phyloP scores from a whole-genome alignment of 2,329 filamentous ascomycete genomes.

The Biscogniauxia sp. region DNA sequence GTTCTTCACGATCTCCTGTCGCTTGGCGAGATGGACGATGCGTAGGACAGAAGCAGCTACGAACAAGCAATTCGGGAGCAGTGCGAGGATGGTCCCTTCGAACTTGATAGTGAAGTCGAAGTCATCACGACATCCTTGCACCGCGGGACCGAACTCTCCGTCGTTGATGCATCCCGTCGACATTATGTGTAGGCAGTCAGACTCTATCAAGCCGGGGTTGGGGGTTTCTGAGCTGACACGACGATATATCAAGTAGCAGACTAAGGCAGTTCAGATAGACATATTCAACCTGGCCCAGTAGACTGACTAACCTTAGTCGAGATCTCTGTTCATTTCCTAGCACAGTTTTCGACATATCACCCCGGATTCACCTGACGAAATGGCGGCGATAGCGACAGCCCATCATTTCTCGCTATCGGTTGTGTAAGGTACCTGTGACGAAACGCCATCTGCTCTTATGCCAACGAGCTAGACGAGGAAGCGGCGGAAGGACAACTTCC shows the following conservation, averaged over 20 bases:
- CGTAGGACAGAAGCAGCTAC: conserved; percentile 35
- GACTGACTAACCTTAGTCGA: neutral
- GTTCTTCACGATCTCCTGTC: conserved; percentile 35
- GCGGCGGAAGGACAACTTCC: neutral
- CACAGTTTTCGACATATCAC: neutral
- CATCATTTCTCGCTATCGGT: neutral
- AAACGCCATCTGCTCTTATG: neutral
- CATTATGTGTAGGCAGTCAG: neutral
- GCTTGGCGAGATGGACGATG: conserved; percentile 30
- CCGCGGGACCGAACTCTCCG: conserved; percentile 38
- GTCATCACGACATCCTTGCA: conserved; percentile 44
- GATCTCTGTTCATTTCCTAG: neutral
- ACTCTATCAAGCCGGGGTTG: neutral
- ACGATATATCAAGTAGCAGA: too few species aligned
- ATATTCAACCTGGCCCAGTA: neutral
- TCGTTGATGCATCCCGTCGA: neutral
- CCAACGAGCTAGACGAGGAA: neutral
- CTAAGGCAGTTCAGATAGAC: too few species aligned
- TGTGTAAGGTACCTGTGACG: neutral
- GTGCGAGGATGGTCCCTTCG: conserved; percentile 44
- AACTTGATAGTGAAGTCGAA: conserved; percentile 53
- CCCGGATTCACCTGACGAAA: neutral
- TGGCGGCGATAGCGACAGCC: too few species aligned
- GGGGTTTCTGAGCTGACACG: neutral
- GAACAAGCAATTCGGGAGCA: conserved; percentile 42